A percentile compares a stretch with the other conserved stretches of the same genome.
These are phyloP conservation scores for Apiospora marii DNA, from an alignment of 2,329 filamentous ascomycete genomes.

Conservation along the genomic window DNA sequence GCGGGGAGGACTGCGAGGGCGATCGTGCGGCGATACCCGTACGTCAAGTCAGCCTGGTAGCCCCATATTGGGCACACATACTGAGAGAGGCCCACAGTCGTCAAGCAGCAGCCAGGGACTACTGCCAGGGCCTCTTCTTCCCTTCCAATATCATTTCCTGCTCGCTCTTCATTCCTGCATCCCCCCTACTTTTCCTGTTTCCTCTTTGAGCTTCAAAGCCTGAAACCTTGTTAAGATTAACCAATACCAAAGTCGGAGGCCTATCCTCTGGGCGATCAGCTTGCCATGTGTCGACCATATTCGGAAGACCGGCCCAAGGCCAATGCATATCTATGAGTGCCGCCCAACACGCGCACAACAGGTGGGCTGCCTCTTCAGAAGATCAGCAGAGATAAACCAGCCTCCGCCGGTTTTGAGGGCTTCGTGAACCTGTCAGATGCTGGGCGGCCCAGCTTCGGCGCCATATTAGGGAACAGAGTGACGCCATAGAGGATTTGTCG, in stretches of 20 bases:
- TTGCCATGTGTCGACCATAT: background rate
- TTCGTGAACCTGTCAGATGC: background rate
- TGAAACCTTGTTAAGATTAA: background rate
- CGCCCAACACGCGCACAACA: background rate
- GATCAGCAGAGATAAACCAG: background rate
- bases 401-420: background rate
- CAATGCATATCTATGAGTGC: background rate
- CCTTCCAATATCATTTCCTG: background rate
- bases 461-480: background rate
- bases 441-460: background rate
- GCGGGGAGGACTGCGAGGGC: background rate
- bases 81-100: background rate
- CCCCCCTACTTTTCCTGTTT: background rate
- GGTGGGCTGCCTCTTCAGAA: background rate
- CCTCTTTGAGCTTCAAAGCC: background rate
- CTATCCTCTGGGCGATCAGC: background rate
- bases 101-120: no score
- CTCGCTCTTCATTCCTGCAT: background rate
- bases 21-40: background rate
- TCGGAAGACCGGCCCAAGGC: background rate
- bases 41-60: background rate
- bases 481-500: background rate
- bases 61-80: background rate
- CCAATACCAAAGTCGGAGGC: background rate
- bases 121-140: background rate